phyloP scores from a whole-genome alignment of 768 basidiomycete species.

The Gymnopilus junonius region DNA sequence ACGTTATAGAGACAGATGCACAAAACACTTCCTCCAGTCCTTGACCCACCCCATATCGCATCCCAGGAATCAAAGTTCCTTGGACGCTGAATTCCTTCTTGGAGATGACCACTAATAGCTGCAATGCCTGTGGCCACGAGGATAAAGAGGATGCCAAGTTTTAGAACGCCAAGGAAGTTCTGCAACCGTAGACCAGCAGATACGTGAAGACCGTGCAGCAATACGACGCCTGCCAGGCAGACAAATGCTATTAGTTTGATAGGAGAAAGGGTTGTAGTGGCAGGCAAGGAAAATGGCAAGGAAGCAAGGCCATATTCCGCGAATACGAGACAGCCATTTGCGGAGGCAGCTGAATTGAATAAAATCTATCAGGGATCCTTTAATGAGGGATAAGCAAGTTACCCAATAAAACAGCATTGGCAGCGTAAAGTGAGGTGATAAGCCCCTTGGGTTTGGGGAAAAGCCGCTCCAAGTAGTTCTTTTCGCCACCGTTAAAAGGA shows the following conservation, averaged over 20 bases:
- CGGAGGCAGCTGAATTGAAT: conserved; percentile 18
- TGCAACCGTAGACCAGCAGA: conserved; percentile 59
- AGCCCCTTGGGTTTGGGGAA: conserved; percentile 58
- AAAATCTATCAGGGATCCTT: background rate
- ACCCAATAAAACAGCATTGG: conserved; percentile 51
- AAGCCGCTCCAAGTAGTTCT: conserved; percentile 68
- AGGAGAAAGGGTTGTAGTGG: conserved; percentile 10
- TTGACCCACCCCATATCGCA: conserved; percentile 40
- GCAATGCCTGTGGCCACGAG: conserved; percentile 51
- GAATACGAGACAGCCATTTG: conserved; percentile 53
- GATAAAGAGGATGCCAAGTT: conserved; percentile 49
- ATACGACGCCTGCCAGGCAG: conserved; percentile 36
- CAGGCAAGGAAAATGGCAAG: conserved; percentile 15
- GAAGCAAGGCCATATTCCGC: conserved; percentile 50
- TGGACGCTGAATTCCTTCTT: conserved; percentile 24
- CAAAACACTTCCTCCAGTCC: conserved; percentile 47
- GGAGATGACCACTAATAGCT: conserved; percentile 37
- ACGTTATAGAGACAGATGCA: conserved; percentile 54
- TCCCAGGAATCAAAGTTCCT: conserved; percentile 34
- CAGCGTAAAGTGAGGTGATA: conserved; percentile 56
- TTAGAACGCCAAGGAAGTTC: conserved; percentile 60
- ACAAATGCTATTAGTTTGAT: conserved; percentile 32
- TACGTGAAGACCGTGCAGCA: conserved; percentile 45
- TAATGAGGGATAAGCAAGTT: background rate
- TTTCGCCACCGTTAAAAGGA: conserved; percentile 68